Evolutionary conservation across 2,329 filamentous ascomycete species (phyloP), one percentile per base, ranked within the genome.

Genomic region (Colletotrichum sp.): DNA sequence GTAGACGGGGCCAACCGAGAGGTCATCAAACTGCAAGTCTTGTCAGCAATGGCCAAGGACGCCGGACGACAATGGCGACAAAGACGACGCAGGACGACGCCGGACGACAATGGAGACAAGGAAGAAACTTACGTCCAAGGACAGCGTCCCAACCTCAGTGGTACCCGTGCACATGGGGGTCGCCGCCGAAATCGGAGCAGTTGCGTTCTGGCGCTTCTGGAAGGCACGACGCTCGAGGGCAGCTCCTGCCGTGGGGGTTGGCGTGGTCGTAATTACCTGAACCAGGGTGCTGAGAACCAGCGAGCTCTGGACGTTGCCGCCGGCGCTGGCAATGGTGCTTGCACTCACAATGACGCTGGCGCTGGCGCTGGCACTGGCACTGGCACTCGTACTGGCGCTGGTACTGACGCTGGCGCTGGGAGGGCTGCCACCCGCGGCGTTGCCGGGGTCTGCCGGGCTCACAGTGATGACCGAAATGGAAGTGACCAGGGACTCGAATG

Each of bases 1-100:
- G 78, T 85, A 84, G 4, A 86, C 79, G 12, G 84, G 84, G 0
- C 85, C 85, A 9, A 81, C 73, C n/a, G 80, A 80, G 7, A 81
- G 73, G 18, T 80, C 78, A 69, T 86, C 85, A 72, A 86, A 86
- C 85, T 86, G 65, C 24, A 48, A 2, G 13, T 8, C n/a, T 26
- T n/a, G 63, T 69, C 59, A 74, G 69, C 21, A 43, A 26, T 55
- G 38, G 24, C 10, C 4, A n/a, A 12, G 28, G 30, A 38, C 14
- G 8, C 13, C 3, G 26, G 18, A 30, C 3, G n/a, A 16, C 13
- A 6, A n/a, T 13, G 16, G 32, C 2, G 30, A 7, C 65, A 64
- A 12, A n/a, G n/a, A n/a, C n/a, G n/a, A n/a, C n/a, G n/a, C n/a
- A n/a, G n/a, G n/a, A n/a, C n/a, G 30, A 38, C 14, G 8, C 13